These are phyloP conservation scores for Ascochyta lentis DNA, from an alignment of 2,329 filamentous ascomycete genomes.

Conservation along the genomic window DNA sequence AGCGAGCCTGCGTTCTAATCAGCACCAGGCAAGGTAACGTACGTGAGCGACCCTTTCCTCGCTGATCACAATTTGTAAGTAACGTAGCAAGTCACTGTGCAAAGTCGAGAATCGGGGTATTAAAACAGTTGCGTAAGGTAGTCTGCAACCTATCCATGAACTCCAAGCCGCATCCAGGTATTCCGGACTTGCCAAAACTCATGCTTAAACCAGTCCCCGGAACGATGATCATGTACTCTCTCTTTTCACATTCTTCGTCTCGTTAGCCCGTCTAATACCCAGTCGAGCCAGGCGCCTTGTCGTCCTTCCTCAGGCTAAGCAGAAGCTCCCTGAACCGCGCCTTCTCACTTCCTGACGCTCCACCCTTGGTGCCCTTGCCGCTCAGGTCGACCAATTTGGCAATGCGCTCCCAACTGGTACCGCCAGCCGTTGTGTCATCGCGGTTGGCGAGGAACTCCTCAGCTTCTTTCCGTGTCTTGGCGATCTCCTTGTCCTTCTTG, in stretches of 20 bases:
- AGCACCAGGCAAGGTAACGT: too few relatives aligned
- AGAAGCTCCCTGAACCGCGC: slow-evolving; percentile 93
- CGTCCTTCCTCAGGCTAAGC: slow-evolving; percentile 87
- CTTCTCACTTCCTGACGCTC: slow-evolving; percentile 89
- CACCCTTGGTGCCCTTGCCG: slow-evolving; percentile 87
- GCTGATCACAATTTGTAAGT: background rate
- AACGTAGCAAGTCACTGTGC: background rate
- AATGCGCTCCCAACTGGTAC: slow-evolving; percentile 98
- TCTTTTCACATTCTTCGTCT: background rate
- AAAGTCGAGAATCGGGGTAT: slow-evolving; percentile 12
- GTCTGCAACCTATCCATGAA: slow-evolving; percentile 31
- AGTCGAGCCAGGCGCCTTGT: slow-evolving; percentile 74
- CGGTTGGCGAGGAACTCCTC: slow-evolving; percentile 88
- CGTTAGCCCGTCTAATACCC: slow-evolving; percentile 41
- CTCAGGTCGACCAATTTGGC: slow-evolving; percentile 97
- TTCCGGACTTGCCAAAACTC: slow-evolving; percentile 21
- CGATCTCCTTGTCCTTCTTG: slow-evolving; percentile 93
- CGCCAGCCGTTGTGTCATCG: slow-evolving; percentile 91
- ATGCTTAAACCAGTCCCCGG: slow-evolving; percentile 17
- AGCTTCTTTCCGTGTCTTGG: slow-evolving; percentile 87
- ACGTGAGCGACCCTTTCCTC: too few relatives aligned
- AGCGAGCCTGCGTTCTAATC: too few relatives aligned
- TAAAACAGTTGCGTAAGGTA: slow-evolving; percentile 34
- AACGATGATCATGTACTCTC: slow-evolving; percentile 17
- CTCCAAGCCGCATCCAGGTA: slow-evolving; percentile 25